Conservation (phyloP, 805 yeast species). For the Candida nanaspora region DNA sequence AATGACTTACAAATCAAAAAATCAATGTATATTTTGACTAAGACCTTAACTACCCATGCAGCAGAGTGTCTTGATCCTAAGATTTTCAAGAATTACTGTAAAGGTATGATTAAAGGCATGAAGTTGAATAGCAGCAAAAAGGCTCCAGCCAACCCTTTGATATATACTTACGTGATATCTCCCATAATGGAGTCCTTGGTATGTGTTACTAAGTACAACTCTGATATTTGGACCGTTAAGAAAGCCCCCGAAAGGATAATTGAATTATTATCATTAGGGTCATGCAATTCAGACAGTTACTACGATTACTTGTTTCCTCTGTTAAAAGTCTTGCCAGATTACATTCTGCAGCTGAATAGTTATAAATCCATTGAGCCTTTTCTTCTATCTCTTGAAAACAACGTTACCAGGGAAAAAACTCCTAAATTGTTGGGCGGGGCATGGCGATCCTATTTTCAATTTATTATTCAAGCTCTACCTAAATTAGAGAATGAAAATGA, state of each 20-base stretch:
- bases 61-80: slow-evolving; percentile 18
- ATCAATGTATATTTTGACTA: slow-evolving; percentile 30
- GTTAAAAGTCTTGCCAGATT: slow-evolving; percentile 14
- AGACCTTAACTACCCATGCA: slow-evolving; percentile 18
- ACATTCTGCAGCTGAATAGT: slow-evolving; percentile 8
- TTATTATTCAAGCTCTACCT: slow-evolving; percentile 3
- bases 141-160: slow-evolving; percentile 23
- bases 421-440: slow-evolving; percentile 15
- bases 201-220: slow-evolving; percentile 35
- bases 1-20: slow-evolving; percentile 36
- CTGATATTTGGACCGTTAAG: slow-evolving; percentile 49
- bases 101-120: slow-evolving; percentile 36
- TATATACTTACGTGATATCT: slow-evolving; percentile 39
- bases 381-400: slow-evolving; percentile 10
- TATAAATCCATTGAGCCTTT: slow-evolving; percentile 5
- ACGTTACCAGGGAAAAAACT: slow-evolving; percentile 17
- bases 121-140: slow-evolving; percentile 19
- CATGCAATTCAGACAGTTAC: slow-evolving; percentile 43
- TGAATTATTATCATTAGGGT: slow-evolving; percentile 44
- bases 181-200: slow-evolving; percentile 43
- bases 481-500: slow-evolving; percentile 4
- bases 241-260: slow-evolving; percentile 35
- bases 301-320: slow-evolving; percentile 24
- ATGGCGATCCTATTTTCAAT: slow-evolving; percentile 20
- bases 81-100: slow-evolving; percentile 34